Conservation (phyloP, 495 filamentous ascomycete species). For the Hypomontagnella submonticulosa region DNA sequence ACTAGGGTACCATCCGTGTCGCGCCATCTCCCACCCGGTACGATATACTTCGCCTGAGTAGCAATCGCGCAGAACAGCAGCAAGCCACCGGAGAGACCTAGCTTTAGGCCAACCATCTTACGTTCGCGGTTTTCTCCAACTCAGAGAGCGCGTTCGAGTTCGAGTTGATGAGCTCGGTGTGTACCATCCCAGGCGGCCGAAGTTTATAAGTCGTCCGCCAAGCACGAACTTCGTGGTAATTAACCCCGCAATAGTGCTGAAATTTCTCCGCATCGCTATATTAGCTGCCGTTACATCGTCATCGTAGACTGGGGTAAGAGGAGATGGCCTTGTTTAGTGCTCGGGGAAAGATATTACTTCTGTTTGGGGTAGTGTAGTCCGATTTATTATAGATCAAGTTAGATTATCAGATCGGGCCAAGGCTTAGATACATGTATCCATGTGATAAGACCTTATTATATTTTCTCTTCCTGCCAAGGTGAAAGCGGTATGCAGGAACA, state of each 20-base stretch:
- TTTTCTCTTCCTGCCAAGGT: no score
- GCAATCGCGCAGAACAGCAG: slow-evolving; percentile 32
- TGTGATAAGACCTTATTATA: neutral
- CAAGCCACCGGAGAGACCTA: slow-evolving; percentile 14
- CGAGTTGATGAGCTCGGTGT: slow-evolving; percentile 10
- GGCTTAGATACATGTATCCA: neutral
- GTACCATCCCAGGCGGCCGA: neutral
- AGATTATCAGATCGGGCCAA: no score
- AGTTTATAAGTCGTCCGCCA: slow-evolving; percentile 35
- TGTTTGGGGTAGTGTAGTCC: slow-evolving; percentile 14
- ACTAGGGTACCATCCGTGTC: slow-evolving; percentile 55
- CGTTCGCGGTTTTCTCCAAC: neutral
- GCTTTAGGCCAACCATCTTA: slow-evolving; percentile 29
- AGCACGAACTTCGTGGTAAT: slow-evolving; percentile 31
- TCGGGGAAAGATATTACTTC: slow-evolving; percentile 3
- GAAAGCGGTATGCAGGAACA: no score
- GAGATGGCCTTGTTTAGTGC: slow-evolving; percentile 7
- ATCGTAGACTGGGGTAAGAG: slow-evolving; percentile 20
- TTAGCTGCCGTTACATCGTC: slow-evolving; percentile 27
- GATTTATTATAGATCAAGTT: neutral
- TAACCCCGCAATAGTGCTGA: slow-evolving; percentile 17
- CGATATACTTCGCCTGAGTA: slow-evolving; percentile 54
- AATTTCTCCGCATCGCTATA: slow-evolving; percentile 43
- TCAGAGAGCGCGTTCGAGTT: slow-evolving; percentile 1
- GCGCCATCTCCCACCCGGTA: slow-evolving; percentile 57